phyloP scores from a whole-genome alignment of 371 early-diverging fungal genomes.

The Nosema muscidifuracis region DNA sequence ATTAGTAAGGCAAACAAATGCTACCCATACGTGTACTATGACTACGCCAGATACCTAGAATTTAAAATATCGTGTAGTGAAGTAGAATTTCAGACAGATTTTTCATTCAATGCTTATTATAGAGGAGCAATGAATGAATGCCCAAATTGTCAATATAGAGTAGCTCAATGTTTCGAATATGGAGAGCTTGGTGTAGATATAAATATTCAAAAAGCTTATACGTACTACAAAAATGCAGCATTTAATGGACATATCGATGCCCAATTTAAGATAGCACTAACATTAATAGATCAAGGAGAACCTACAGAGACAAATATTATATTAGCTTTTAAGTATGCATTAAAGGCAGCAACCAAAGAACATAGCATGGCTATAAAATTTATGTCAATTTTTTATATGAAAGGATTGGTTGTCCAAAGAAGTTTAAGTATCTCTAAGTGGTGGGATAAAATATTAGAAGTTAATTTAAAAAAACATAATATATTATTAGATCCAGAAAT shows the following conservation, averaged over 20 bases:
- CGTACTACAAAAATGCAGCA: constrained; percentile 58
- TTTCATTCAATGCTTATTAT: constrained; percentile 53
- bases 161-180: constrained; percentile 56
- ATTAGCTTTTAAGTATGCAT: constrained; percentile 47
- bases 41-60: constrained; percentile 62
- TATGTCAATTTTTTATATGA: constrained; percentile 45
- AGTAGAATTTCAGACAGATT: constrained; percentile 41
- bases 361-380: constrained; percentile 34
- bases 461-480: constrained; percentile 16
- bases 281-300: constrained; percentile 27
- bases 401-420: constrained; percentile 45
- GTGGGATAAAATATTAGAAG: constrained; percentile 60
- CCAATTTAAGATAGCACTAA: constrained; percentile 34
- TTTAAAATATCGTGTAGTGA: neutral
- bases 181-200: constrained; percentile 53
- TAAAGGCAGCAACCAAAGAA: constrained; percentile 49
- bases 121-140: constrained; percentile 59
- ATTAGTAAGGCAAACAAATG: constrained; percentile 50
- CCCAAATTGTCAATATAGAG: constrained; percentile 56
- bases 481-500: neutral
- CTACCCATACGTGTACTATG: constrained; percentile 62
- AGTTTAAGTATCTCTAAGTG: constrained; percentile 48
- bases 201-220: constrained; percentile 26
- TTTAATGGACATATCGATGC: constrained; percentile 60
- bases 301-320: neutral